phyloP scores from a whole-genome alignment of 2,329 filamentous ascomycete species.

The Nannizzia gypsea region DNA sequence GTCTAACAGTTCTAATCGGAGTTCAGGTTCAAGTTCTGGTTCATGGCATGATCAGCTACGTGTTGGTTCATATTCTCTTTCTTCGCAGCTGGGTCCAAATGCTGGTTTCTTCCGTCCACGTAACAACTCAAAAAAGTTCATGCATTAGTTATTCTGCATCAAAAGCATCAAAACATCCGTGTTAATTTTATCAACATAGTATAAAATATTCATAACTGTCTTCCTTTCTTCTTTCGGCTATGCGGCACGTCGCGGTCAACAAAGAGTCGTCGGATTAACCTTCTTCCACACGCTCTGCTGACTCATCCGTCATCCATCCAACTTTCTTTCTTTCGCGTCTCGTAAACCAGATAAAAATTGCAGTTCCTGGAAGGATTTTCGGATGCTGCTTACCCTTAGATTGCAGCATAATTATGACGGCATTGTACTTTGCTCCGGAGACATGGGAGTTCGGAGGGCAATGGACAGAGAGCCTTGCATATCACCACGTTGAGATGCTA shows the following conservation, averaged over 20 bases:
- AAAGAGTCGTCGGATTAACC: neutral
- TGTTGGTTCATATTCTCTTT: too few species aligned
- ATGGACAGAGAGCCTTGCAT: too few species aligned
- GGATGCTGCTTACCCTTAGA: too few species aligned
- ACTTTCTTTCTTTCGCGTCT: too few species aligned
- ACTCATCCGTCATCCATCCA: neutral
- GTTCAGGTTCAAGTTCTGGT: too few species aligned
- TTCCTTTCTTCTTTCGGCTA: neutral
- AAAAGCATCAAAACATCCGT: neutral
- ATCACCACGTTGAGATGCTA: too few species aligned
- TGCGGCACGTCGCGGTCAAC: neutral
- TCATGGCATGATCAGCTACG: too few species aligned
- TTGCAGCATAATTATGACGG: too few species aligned
- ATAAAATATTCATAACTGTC: neutral
- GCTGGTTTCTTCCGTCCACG: neutral
- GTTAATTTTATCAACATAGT: neutral
- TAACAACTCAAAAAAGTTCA: neutral
- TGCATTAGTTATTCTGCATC: neutral
- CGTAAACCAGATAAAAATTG: too few species aligned
- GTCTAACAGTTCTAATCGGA: conserved; percentile 16
- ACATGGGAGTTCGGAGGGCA: too few species aligned
- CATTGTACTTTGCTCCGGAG: too few species aligned
- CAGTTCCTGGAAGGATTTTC: too few species aligned
- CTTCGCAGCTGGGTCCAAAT: neutral
- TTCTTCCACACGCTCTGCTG: neutral